Percentiles rank a stretch among this genome's conserved stretches.
Evolutionary conservation across 768 basidiomycete species (phyloP).

Genomic region (Daedalea quercina): DNA sequence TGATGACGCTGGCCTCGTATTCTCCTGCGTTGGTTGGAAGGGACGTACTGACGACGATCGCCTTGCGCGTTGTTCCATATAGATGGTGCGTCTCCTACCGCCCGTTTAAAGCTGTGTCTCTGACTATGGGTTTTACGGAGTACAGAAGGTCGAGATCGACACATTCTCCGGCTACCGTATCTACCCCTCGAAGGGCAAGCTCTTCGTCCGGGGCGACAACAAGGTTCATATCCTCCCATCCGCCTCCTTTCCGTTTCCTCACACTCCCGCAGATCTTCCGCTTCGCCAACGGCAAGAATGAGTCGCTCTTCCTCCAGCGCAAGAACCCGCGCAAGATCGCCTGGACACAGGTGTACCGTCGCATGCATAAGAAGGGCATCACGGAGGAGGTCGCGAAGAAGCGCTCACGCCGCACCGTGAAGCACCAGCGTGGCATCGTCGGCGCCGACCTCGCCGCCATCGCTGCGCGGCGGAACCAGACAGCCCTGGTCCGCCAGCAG

Average conservation of each 20-base stretch:
- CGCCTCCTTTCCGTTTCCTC: not conserved
- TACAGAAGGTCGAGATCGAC: constrained; percentile 96
- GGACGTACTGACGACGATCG: not conserved
- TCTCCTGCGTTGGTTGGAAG: not conserved
- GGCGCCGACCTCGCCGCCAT: constrained; percentile 93
- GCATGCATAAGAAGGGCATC: constrained; percentile 99
- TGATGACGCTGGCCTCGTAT: constrained; percentile 12
- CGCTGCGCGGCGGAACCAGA: constrained; percentile 89
- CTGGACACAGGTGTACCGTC: constrained; percentile 90
- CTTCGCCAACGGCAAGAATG: constrained; percentile 87
- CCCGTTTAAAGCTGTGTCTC: not conserved
- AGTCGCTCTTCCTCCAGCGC: constrained; percentile 96
- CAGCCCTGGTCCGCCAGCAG: constrained; percentile 73
- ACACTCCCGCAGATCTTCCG: constrained; percentile 72
- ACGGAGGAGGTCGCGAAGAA: constrained; percentile 99
- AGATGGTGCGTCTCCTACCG: constrained; percentile 15
- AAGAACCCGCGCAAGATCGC: constrained; percentile 99
- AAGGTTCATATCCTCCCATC: constrained; percentile 54
- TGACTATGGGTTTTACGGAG: constrained; percentile 10
- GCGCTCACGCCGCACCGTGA: constrained; percentile 92
- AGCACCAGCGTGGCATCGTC: constrained; percentile 97
- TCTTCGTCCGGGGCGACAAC: constrained; percentile 93
- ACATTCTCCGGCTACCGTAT: constrained; percentile 96
- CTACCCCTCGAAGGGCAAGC: constrained; percentile 96
- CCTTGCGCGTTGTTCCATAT: not conserved